These are phyloP conservation scores for Candida mesenterica DNA, from an alignment of 1,139 yeast species.

Conservation along the genomic window DNA sequence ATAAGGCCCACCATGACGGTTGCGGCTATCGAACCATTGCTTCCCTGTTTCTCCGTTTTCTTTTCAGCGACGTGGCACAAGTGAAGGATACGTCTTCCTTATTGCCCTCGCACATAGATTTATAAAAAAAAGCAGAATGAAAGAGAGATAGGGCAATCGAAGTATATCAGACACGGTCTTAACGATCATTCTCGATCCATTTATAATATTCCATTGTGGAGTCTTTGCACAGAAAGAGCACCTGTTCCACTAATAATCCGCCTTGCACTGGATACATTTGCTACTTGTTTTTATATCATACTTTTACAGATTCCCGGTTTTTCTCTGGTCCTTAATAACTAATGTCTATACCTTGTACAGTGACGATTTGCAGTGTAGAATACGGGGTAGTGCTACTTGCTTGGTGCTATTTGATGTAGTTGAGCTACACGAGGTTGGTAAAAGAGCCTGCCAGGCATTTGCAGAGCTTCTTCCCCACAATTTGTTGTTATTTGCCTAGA, in stretches of 20 bases:
- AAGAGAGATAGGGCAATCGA: neutral
- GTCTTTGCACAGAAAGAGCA: neutral
- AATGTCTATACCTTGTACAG: slow-evolving; percentile 2
- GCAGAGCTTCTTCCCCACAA: no score
- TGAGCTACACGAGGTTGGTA: no score
- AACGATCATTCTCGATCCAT: no score
- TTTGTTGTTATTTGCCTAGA: no score
- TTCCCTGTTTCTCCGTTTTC: no score
- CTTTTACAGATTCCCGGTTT: neutral
- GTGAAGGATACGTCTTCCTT: slow-evolving; percentile 3
- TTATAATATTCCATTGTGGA: no score
- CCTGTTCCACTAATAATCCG: neutral
- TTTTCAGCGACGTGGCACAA: slow-evolving; percentile 2
- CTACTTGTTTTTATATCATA: neutral
- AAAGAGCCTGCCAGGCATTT: no score
- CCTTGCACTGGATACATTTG: neutral
- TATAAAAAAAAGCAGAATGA: neutral
- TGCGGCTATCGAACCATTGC: no score
- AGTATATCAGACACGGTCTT: neutral
- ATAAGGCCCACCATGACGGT: no score
- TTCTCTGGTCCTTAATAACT: slow-evolving; percentile 2
- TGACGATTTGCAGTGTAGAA: slow-evolving; percentile 1
- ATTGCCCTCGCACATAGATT: slow-evolving; percentile 5
- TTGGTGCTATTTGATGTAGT: no score
- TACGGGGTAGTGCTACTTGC: no score